Base-by-base conservation (phyloP, 768 basidiomycete genomes). In the Crucibulum laeve region DNA sequence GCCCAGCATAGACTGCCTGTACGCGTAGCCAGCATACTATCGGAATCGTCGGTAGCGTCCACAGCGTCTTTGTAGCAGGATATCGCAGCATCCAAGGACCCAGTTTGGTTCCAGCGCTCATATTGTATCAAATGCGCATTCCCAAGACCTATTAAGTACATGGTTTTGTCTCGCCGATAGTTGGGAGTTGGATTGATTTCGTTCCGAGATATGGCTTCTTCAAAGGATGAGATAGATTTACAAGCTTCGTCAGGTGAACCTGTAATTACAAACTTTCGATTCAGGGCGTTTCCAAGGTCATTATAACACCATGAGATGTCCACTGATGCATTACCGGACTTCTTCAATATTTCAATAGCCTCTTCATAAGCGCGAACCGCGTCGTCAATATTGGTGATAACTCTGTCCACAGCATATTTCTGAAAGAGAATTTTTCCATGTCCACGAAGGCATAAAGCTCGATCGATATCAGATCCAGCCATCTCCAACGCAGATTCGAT, bases 151-250 rank as follows among this genome's bases (percentile, higher is more conserved):
- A 18, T 26, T 14, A 25, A n/a, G 15, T 15, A 25, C 24, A 25
- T 42, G n/a, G 15, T 14, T 14, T 14, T 14, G 19, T 13, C 25
- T 3, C 26, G 10, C 13, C 32, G 3, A 26, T 14, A n/a, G 13
- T 21, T 26, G 17, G 18, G 11, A 33, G 13, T 17, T 7, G 28
- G 11, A 13, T 6, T 22, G 15, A 13, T 11, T 4, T 32, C 30
- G 15, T 13, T 11, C 11, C 30, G 15, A 2, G 11, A 11, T 32
- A 32, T 17, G 25, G 43, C 45, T 33, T 52, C 44, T 24, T 48
- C 32, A 30, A 47, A 49, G 34, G 40, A 54, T n/a, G 40, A 36
- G 23, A 54, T 54, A 3, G 53, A 17, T 44, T 44, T 25, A 44
- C 48, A 15, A 54, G 35, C 18, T 48, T 47, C 14, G 45, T 28